Evolutionary conservation across 192 early-diverging fungal species (phyloP).

Genomic region (Backusella westeae): DNA sequence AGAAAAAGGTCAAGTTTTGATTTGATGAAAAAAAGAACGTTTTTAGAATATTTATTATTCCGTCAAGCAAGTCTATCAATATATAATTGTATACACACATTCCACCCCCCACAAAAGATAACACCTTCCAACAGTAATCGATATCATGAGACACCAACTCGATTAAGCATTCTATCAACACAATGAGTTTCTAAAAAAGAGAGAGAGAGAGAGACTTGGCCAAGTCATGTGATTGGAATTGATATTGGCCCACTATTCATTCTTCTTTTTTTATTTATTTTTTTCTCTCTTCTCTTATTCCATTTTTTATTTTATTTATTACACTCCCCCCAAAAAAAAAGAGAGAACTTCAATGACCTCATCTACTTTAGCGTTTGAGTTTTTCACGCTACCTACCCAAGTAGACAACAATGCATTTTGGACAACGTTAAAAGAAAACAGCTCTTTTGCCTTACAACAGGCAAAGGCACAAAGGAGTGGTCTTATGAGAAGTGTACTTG

Average conservation of each 20-base stretch:
- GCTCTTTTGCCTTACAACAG: constrained; percentile 69
- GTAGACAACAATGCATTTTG: constrained; percentile 64
- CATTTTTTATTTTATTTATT: not conserved
- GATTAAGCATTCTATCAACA: no score
- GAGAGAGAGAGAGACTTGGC: not conserved
- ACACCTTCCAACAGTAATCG: no score
- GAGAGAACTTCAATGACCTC: not conserved
- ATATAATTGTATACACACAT: no score
- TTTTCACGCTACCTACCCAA: constrained; percentile 53
- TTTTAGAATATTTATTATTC: no score
- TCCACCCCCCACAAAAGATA: no score
- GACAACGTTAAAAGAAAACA: constrained; percentile 59
- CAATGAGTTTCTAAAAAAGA: no score
- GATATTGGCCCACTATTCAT: not conserved
- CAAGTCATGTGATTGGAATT: not conserved
- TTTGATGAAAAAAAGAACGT: no score
- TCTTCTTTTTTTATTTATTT: not conserved
- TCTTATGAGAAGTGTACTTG: constrained; percentile 71
- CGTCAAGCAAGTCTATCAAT: no score
- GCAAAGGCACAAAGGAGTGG: constrained; percentile 56
- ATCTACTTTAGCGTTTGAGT: constrained; percentile 13
- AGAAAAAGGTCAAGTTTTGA: no score
- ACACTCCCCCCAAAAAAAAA: not conserved
- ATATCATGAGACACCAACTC: no score
- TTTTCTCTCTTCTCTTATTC: not conserved